Evolutionary conservation across 1,284 basidiomycete species (phyloP), one percentile per base, ranked within the genome.

Genomic region (Leccinum fallax): DNA sequence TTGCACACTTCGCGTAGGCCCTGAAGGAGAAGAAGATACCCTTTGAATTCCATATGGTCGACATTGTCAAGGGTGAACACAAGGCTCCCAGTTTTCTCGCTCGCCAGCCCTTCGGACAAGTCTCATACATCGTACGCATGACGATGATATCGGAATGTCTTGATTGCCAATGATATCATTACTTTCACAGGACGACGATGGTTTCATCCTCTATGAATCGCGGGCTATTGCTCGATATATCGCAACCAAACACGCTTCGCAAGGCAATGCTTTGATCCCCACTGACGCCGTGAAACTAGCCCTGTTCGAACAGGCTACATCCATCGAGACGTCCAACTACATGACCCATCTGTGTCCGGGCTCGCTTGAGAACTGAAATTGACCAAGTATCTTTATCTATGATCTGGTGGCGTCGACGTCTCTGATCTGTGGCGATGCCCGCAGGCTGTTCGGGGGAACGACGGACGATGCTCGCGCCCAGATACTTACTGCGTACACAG

Each of bases 101-200:
- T 24, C 75, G 80, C 28, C 85, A 89, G 61, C 86, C 88, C 0
- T 89, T 89, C 67, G 85, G 85, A 26, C 83, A 85, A 68, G 76
- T 89, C 61, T 87, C 87, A 5, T 85, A 81, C 72, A 78, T 89
- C 57, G 62, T 66, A 21, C n/a, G 63, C 4, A 11, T 11, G 2
- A 51, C 13, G 30, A 10, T 1, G 9, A 21, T 6, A 34, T 30
- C 34, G 28, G 8, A 28, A 4, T 5, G 15, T 19, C 6, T 26
- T 30, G 24, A 48, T 40, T 1, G 4, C 24, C n/a, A 19, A 46
- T 28, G 11, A 53, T 24, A 3, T 55, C 6, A 5, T 43, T 5
- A 43, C 40, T 34, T 34, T 24, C 11, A n/a, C 26, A 75, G 74
- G 70, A 77, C n/a, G 71, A 76, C n/a, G 70, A 75, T 53, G 76